phyloP scores from a whole-genome alignment of 2,329 filamentous ascomycete species.

The Pseudogymnoascus sp. region DNA sequence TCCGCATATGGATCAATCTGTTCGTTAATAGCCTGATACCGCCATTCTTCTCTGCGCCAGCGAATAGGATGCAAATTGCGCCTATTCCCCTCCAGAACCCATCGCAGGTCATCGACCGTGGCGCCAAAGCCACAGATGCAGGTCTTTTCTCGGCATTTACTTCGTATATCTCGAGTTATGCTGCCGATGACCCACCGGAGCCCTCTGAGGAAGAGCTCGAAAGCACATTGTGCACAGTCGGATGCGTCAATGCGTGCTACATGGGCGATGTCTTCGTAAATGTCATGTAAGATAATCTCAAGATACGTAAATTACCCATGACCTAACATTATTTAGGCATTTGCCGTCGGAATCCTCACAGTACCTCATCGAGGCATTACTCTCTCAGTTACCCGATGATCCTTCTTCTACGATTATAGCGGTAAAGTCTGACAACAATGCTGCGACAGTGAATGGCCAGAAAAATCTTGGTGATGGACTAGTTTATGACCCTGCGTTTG shows the following conservation, averaged over 20 bases:
- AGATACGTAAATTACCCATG: background rate
- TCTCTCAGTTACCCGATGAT: constrained; percentile 82
- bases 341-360: constrained; percentile 52
- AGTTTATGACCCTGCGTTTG: constrained; percentile 74
- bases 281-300: constrained; percentile 52
- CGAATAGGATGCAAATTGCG: constrained; percentile 60
- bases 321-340: constrained; percentile 36
- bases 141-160: constrained; percentile 92
- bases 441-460: constrained; percentile 52
- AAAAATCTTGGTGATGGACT: constrained; percentile 48
- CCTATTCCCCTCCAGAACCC: constrained; percentile 85
- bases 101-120: constrained; percentile 86
- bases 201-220: constrained; percentile 96
- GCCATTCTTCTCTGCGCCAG: constrained; percentile 59
- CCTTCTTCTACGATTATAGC: constrained; percentile 72
- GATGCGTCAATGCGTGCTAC: constrained; percentile 85
- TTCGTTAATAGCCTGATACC: constrained; percentile 93
- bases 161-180: constrained; percentile 97
- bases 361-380: constrained; percentile 60
- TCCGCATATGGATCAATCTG: constrained; percentile 88
- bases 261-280: constrained; percentile 77
- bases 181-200: constrained; percentile 93
- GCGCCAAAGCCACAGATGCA: constrained; percentile 65
- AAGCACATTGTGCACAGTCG: constrained; percentile 86
- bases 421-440: constrained; percentile 76